These are phyloP conservation scores for Phytophthora parvispora DNA, from an alignment of 352 stramenopile species.

Conservation along the genomic window DNA sequence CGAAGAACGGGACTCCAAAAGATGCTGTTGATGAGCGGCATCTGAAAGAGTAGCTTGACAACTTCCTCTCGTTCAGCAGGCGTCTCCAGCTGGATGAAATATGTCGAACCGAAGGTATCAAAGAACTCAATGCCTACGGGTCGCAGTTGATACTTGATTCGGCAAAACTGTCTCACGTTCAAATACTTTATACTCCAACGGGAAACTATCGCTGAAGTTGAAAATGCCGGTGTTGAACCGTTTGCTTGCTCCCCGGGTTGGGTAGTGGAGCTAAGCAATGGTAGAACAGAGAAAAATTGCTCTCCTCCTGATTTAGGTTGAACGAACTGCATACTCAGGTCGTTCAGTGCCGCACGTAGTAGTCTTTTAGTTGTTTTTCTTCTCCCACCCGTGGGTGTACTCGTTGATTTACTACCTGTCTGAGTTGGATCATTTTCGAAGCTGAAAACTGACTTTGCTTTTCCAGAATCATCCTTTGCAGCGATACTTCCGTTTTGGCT, in stretches of 20 bases:
- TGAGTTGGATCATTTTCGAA: constrained; percentile 1
- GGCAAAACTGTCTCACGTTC: constrained; percentile 79
- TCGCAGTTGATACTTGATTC: constrained; percentile 85
- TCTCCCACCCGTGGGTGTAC: constrained; percentile 7
- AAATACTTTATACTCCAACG: constrained; percentile 74
- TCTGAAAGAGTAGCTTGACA: constrained; percentile 78
- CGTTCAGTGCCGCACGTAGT: constrained; percentile 60
- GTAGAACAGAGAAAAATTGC: constrained; percentile 61
- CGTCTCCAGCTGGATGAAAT: constrained; percentile 80
- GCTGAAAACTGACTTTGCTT: not conserved
- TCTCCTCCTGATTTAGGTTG: constrained; percentile 40
- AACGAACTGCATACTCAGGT: constrained; percentile 59
- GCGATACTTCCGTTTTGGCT: not conserved
- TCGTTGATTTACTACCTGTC: constrained; percentile 3
- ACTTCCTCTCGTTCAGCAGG: constrained; percentile 65
- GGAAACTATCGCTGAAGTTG: constrained; percentile 17
- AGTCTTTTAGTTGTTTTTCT: constrained; percentile 67
- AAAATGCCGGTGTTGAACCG: not conserved
- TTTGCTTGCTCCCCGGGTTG: not conserved
- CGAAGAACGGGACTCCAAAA: constrained; percentile 83
- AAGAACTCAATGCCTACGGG: constrained; percentile 85
- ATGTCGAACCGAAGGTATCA: constrained; percentile 71
- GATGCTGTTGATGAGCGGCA: constrained; percentile 86
- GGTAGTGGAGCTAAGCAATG: constrained; percentile 15
- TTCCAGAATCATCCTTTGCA: not conserved